Evolutionary conservation across 768 basidiomycete species (phyloP).

Genomic region (Agaricus sinodeliciosus): DNA sequence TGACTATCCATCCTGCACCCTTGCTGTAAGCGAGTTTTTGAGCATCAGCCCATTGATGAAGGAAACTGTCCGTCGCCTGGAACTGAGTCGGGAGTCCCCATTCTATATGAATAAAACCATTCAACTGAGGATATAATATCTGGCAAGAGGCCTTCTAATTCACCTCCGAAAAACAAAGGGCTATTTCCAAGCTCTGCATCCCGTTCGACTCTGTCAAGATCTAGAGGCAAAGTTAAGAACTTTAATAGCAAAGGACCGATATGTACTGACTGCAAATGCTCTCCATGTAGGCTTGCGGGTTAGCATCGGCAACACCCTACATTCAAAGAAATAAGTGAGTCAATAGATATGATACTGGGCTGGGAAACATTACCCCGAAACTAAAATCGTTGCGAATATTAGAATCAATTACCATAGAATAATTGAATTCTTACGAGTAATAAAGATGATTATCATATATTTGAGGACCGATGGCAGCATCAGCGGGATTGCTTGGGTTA

Average conservation of each 20-base stretch:
- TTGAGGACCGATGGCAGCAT: slow-evolving; percentile 63
- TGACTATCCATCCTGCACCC: slow-evolving; percentile 61
- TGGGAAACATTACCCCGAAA: slow-evolving; percentile 43
- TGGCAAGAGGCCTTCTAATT: slow-evolving; percentile 1
- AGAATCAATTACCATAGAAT: background rate
- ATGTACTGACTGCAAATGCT: slow-evolving; percentile 59
- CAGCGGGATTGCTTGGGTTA: slow-evolving; percentile 63
- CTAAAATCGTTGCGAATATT: slow-evolving; percentile 19
- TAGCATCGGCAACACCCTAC: slow-evolving; percentile 66
- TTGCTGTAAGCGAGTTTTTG: slow-evolving; percentile 62
- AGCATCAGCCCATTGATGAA: slow-evolving; percentile 66
- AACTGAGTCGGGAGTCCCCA: slow-evolving; percentile 60
- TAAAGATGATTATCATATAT: slow-evolving; percentile 78
- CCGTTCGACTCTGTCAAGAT: slow-evolving; percentile 46
- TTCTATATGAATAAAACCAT: slow-evolving; percentile 19
- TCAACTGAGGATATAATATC: background rate
- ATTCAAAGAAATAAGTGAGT: slow-evolving; percentile 8
- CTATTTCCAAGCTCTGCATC: slow-evolving; percentile 29
- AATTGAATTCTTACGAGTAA: slow-evolving; percentile 44
- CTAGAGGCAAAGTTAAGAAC: slow-evolving; percentile 25
- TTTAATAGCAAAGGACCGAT: background rate
- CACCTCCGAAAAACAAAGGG: slow-evolving; percentile 37
- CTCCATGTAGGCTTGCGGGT: slow-evolving; percentile 55
- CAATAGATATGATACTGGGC: background rate
- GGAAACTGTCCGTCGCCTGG: slow-evolving; percentile 51